These are phyloP conservation scores for Abrus precatorius DNA, from an alignment of 306 rosid genomes.

Conservation along the genomic window DNA sequence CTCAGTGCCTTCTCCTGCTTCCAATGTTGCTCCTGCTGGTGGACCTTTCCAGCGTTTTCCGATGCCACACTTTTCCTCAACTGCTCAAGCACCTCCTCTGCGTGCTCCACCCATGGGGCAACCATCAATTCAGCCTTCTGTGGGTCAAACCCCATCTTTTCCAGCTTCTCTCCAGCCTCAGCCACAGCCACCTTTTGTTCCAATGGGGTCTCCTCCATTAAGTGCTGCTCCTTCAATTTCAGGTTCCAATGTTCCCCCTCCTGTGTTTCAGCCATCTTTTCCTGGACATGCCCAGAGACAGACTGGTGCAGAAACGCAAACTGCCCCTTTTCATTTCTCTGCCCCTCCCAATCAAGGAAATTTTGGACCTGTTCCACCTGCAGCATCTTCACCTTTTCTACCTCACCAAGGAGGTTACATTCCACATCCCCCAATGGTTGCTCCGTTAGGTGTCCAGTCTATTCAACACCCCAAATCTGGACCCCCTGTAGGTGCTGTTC, in stretches of 20 bases:
- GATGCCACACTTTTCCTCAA: slow-evolving; percentile 63
- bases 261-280: slow-evolving; percentile 66
- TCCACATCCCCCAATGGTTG: slow-evolving; percentile 62
- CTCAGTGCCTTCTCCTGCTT: slow-evolving; percentile 73
- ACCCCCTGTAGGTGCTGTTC: slow-evolving; percentile 71
- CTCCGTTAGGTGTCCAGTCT: slow-evolving; percentile 71
- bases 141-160: slow-evolving; percentile 60
- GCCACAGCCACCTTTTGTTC: slow-evolving; percentile 65
- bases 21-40: slow-evolving; percentile 59
- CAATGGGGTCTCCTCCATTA: slow-evolving; percentile 75
- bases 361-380: slow-evolving; percentile 59
- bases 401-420: slow-evolving; percentile 76
- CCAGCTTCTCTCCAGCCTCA: slow-evolving; percentile 60
- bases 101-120: slow-evolving; percentile 65
- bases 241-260: slow-evolving; percentile 57
- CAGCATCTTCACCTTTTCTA: slow-evolving; percentile 62
- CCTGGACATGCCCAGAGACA: slow-evolving; percentile 76
- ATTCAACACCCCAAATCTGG: slow-evolving; percentile 69
- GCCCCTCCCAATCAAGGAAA: slow-evolving; percentile 66
- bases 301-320: slow-evolving; percentile 64
- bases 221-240: slow-evolving; percentile 52
- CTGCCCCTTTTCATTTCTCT: slow-evolving; percentile 66
- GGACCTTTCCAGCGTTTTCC: slow-evolving; percentile 72
- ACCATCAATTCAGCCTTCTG: slow-evolving; percentile 56
- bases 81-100: slow-evolving; percentile 55